Evolutionary conservation across 257 asterid species (phyloP), one percentile per base, ranked within the genome.

Genomic region (Lycium barbarum): DNA sequence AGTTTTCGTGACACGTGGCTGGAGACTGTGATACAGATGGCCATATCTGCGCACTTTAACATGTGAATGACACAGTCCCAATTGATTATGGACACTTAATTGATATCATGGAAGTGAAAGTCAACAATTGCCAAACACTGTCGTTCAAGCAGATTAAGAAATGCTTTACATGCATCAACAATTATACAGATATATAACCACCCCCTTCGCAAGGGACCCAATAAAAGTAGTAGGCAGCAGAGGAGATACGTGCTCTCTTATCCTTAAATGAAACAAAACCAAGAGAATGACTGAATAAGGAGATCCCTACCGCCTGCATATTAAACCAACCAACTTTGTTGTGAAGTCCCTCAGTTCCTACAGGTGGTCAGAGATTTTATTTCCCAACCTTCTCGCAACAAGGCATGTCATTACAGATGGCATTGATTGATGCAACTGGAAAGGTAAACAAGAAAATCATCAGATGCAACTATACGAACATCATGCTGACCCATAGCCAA

Each of bases 321-420:
- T 90, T 67, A 94, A 91, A 85, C 97, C 95, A 89, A 94, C 93
- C 90, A 97, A 90, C 85, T 90, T 91, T 83, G 97, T 96, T 3
- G 98, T 91, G 90, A 95, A 94, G 86, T 93, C 91, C 86, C 99
- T 90, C 72, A 97, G 98, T 80, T 91, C 95, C 99, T 98, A 97
- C 78, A 95, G 99, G 87, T 93, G 90, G 91, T 97, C 98, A 2
- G 96, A 91, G 84, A 92, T 73, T 81, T 90, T 94, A 89, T 91
- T 94, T 66, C 99, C 99, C 87, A 97, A 85, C 86, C 93, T 91
- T 89, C 90, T 97, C 13, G 98, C 98, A 79, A 97, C 98, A 85
- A 97, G 91, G 91, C 99, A 97, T 13, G 99, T 95, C 98, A 95
- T 89, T 87, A 97, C 98, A 63, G 98, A 91, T 83, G 99, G 99